Evolutionary conservation across 129 eudicot species (phyloP).

Genomic region (Ambrosia artemisiifolia): DNA sequence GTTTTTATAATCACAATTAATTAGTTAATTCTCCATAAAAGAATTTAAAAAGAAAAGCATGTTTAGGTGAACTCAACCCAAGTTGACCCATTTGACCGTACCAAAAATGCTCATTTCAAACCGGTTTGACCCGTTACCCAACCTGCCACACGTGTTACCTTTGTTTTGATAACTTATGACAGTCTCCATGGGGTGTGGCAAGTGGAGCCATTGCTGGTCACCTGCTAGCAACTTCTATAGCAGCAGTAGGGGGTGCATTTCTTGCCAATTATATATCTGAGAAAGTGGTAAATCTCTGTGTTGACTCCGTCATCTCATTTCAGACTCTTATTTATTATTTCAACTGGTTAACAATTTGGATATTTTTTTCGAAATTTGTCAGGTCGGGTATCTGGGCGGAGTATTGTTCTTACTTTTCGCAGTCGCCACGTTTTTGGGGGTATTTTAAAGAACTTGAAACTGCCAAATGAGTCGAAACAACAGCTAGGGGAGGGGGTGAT

Average conservation of each 20-base stretch:
- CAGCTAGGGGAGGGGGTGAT: neutral
- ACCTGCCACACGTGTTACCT: neutral
- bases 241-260: slow-evolving; percentile 88
- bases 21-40: neutral
- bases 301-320: neutral
- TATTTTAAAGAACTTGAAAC: slow-evolving; percentile 45
- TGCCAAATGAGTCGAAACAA: neutral
- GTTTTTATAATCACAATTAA: neutral
- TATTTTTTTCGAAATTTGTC: slow-evolving; percentile 17
- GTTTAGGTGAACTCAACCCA: neutral
- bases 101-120: neutral
- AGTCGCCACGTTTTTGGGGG: slow-evolving; percentile 84
- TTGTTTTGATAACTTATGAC: slow-evolving; percentile 11
- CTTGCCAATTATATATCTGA: slow-evolving; percentile 92
- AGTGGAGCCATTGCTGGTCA: slow-evolving; percentile 97
- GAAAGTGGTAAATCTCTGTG: slow-evolving; percentile 56
- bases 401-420: slow-evolving; percentile 73
- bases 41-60: neutral
- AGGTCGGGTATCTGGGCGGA: slow-evolving; percentile 97
- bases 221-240: slow-evolving; percentile 75
- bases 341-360: neutral
- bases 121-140: no score
- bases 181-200: slow-evolving; percentile 99
- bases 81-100: neutral
- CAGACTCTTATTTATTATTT: neutral